These are phyloP conservation scores for Guyanaporus albipodus DNA, from an alignment of 768 basidiomycete species.

Conservation along the genomic window DNA sequence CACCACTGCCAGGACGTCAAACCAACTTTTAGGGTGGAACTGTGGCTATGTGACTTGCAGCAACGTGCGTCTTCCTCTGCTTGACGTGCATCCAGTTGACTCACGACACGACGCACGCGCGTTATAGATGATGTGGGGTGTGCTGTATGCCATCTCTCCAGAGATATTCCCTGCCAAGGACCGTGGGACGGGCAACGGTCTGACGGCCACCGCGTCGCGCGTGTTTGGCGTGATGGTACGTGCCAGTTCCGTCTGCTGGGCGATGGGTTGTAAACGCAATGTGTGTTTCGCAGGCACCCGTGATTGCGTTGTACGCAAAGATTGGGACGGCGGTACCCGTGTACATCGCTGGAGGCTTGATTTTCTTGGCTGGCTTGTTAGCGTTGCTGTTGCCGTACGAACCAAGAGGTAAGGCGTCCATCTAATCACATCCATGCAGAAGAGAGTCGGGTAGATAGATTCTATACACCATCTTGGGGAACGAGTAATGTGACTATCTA, in stretches of 20 bases:
- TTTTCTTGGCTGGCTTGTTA: constrained; percentile 56
- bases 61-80: constrained; percentile 51
- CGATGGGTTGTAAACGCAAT: neutral
- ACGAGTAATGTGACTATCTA: neutral
- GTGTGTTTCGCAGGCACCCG: constrained; percentile 52
- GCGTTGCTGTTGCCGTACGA: constrained; percentile 69
- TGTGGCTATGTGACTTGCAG: constrained; percentile 67
- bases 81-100: too few relatives aligned
- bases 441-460: neutral
- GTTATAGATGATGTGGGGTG: constrained; percentile 77
- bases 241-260: neutral
- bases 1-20: constrained; percentile 68
- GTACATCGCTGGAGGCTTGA: constrained; percentile 63
- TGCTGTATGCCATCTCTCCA: constrained; percentile 65
- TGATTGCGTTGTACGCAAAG: constrained; percentile 69
- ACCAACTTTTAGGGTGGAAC: constrained; percentile 74
- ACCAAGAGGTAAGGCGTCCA: constrained; percentile 67
- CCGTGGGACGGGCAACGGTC: constrained; percentile 67
- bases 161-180: constrained; percentile 72
- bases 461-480: neutral
- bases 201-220: constrained; percentile 55
- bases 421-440: too few relatives aligned
- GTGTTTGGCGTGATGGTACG: constrained; percentile 66
- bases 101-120: too few relatives aligned
- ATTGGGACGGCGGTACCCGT: constrained; percentile 63